Evolutionary conservation across 352 stramenopile genomes (phyloP), one percentile per base, ranked within the genome.

Genomic region (Pythium monospermum): DNA sequence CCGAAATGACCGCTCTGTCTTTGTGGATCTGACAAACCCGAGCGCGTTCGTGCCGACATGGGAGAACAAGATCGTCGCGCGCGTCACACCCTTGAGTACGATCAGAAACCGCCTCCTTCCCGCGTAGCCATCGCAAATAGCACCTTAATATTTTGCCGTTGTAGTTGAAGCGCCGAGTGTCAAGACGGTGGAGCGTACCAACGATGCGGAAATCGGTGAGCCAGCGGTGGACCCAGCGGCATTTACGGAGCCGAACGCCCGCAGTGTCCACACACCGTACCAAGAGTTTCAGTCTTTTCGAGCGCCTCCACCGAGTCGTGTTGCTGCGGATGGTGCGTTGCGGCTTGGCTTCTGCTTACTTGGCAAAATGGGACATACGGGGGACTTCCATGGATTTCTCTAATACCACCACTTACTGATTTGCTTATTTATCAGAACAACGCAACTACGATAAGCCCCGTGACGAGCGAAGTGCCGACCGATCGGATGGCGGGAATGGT

Each of bases 11-110:
- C 63, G 76, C 11, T 80, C 78, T 23, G 64, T 80, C 22, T 91
- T 71, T 50, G 49, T 91, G 16, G 76, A 90, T 46, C 67, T 91
- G 26, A 85, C 73, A 0, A 87, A 89, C 52, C 80, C 80, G 26
- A 67, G 69, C 38, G 77, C 78, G 2, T 48, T 71, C 28, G 75
- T 94, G 48, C 80, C 81, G 15, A 70, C 70, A 38, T 81, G 67
- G 38, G 76, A 75, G 1, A 73, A 68, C 48, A 91, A 85, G 60
- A 88, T 94, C 49, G 36, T 90, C 26, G 73, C 79, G 23, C 74
- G 77, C 25, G 49, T 85, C 23, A 88, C 73, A 39, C 77, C 80
- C 11, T 49, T 91, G 13, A 42, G 69, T 77, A 40, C 16, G 52
- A 39, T n/a, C n/a, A n/a, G n/a, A n/a, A n/a, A n/a, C n/a, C 26